Evolutionary conservation across 495 filamentous ascomycete species (phyloP), one percentile per base, ranked within the genome.

Genomic region (Penicillium chermesinum): DNA sequence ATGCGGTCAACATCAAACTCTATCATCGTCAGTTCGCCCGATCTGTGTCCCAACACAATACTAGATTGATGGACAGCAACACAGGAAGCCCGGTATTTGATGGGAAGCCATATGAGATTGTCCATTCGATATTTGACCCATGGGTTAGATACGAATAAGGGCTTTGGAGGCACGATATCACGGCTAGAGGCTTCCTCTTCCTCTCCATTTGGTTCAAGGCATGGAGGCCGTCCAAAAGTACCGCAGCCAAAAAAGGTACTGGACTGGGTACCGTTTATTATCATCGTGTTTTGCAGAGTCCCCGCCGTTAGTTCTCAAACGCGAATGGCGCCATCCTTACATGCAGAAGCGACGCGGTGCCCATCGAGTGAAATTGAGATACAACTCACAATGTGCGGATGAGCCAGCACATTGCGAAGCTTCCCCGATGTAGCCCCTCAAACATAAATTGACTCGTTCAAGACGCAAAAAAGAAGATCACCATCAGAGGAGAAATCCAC

Each of bases 1-100:
- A 40, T 19, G 9, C 38, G 38, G 38, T 40, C 13, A 7, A 40
- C 38, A 40, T 40, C 38, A 19, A 40, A 40, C 9, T 40, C 38
- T 2, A 40, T 17, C 13, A 40, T 12, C 6, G 38, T 40, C n/a
- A 40, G 16, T 40, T 5, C 38, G 6, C 38, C 38, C 5, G 38
- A 40, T 10, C 8, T 4, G 19, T 40, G 38, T 15, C 38, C 38
- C 38, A 40, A 17, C 5, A 40, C 38, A 40, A 40, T 10, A 40
- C 12, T 40, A 2, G 2, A 10, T 18, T 15, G 7, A 13, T 19
- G 17, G 13, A 19, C 38, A 7, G 38, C 38, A 12, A 40, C 17
- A 19, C 38, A 40, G 7, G 38, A 17, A 40, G 38, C 38, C 19
- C 38, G 38, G 19, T 40, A 40, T 20, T 40, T 17, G 5, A 20